Evolutionary conservation across 345 rosid species (phyloP).

Genomic region (Geranium brycei): DNA sequence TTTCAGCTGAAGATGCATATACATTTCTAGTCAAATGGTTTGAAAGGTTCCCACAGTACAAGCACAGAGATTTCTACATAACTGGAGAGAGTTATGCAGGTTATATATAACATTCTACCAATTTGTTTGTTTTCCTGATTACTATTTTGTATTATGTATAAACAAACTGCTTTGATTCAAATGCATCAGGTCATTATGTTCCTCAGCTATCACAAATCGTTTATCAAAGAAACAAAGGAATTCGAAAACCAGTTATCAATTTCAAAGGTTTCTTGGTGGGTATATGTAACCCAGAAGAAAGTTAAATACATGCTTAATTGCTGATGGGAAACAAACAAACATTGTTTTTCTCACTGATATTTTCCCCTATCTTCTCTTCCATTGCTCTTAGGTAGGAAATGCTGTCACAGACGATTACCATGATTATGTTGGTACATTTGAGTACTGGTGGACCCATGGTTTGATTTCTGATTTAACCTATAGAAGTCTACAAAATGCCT

Average conservation of each 20-base stretch:
- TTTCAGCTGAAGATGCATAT: constrained; percentile 86
- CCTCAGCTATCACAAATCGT: constrained; percentile 90
- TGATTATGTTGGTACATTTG: constrained; percentile 73
- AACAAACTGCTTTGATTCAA: background rate
- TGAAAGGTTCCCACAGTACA: constrained; percentile 91
- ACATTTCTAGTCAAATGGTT: constrained; percentile 72
- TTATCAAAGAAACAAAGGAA: constrained; percentile 45
- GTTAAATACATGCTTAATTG: constrained; percentile 2
- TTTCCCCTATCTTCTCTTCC: constrained; percentile 1
- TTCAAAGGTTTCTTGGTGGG: constrained; percentile 91
- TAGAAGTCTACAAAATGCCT: constrained; percentile 32
- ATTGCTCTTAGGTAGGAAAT: constrained; percentile 57
- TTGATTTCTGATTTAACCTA: constrained; percentile 85
- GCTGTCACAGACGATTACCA: constrained; percentile 89
- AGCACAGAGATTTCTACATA: constrained; percentile 85
- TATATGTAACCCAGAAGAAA: constrained; percentile 1
- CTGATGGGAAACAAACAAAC: background rate
- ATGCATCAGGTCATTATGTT: constrained; percentile 74
- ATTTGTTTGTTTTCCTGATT: background rate
- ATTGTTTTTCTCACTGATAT: background rate
- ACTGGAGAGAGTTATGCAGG: constrained; percentile 98
- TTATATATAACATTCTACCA: constrained; percentile 6
- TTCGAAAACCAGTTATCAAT: constrained; percentile 55
- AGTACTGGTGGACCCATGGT: constrained; percentile 97
- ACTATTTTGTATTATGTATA: background rate